Conservation (phyloP, 192 early-diverging fungal species). For the Podila epigama region DNA sequence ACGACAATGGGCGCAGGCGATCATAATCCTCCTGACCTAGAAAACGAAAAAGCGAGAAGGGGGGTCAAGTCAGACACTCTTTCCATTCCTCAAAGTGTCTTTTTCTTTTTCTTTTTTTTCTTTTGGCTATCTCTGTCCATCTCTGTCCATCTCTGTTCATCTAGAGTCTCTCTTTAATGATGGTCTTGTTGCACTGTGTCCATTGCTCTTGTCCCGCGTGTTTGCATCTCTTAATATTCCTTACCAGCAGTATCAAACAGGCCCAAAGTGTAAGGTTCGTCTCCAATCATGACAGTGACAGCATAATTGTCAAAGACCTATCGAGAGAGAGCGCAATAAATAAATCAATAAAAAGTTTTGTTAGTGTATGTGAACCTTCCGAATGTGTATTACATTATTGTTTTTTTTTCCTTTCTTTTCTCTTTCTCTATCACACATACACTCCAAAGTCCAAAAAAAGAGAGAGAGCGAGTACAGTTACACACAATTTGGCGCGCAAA, state of each 20-base stretch:
- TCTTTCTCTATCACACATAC: too few species aligned
- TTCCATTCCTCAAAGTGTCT: background rate
- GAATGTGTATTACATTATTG: too few species aligned
- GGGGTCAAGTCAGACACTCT: background rate
- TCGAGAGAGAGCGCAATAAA: background rate
- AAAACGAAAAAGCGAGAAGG: background rate
- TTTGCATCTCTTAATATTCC: background rate
- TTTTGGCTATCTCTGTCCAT: background rate
- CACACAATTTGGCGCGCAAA: background rate
- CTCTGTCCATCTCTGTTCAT: too few species aligned
- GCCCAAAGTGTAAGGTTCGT: constrained; percentile 94
- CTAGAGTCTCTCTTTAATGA: too few species aligned
- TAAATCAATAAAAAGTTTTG: constrained; percentile 3
- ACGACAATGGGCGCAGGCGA: constrained; percentile 90
- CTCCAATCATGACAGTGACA: constrained; percentile 98
- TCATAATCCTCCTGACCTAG: constrained; percentile 96
- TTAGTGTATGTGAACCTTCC: too few species aligned
- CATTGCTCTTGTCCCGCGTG: background rate
- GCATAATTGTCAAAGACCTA: constrained; percentile 99
- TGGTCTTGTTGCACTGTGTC: too few species aligned
- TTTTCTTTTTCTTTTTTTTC: background rate
- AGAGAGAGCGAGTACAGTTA: background rate
- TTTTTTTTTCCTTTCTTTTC: too few species aligned
- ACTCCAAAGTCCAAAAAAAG: too few species aligned
- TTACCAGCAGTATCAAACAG: constrained; percentile 93